Evolutionary conservation across 441 rosid genomes (phyloP).

Genomic region (Jatropha podagrica): DNA sequence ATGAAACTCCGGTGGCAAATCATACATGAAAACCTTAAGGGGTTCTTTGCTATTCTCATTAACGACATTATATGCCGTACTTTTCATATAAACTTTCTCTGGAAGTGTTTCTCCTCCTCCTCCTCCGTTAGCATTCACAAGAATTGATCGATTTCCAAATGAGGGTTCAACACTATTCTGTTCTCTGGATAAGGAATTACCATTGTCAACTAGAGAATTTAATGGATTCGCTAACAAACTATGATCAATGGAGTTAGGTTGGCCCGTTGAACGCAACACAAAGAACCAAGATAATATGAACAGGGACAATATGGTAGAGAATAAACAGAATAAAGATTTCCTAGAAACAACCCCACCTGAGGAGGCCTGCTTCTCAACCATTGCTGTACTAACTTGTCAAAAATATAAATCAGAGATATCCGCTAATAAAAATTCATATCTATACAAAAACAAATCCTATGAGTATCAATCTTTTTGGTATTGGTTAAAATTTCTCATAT

Average conservation of each 20-base stretch:
- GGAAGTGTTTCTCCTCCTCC: slow-evolving; percentile 23
- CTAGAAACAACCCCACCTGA: slow-evolving; percentile 44
- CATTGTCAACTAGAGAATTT: slow-evolving; percentile 34
- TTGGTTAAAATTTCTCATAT: background rate
- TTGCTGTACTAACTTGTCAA: slow-evolving; percentile 26
- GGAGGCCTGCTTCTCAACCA: slow-evolving; percentile 60
- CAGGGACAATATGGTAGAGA: slow-evolving; percentile 42
- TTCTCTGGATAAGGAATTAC: slow-evolving; percentile 18
- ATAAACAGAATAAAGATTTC: slow-evolving; percentile 52
- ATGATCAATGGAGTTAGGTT: slow-evolving; percentile 37
- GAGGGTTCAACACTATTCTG: slow-evolving; percentile 28
- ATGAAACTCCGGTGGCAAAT: slow-evolving; percentile 84
- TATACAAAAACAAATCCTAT: background rate
- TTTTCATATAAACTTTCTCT: slow-evolving; percentile 28
- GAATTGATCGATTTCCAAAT: slow-evolving; percentile 29
- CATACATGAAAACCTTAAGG: slow-evolving; percentile 88
- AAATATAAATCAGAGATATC: slow-evolving; percentile 23
- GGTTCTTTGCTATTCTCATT: slow-evolving; percentile 24
- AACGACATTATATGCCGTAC: slow-evolving; percentile 27
- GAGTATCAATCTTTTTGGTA: background rate
- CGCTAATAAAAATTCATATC: slow-evolving; percentile 13
- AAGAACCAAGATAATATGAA: slow-evolving; percentile 74
- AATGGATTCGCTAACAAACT: slow-evolving; percentile 36
- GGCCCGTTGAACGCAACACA: slow-evolving; percentile 60
- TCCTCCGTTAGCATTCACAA: slow-evolving; percentile 27